Base-by-base conservation (phyloP, 495 filamentous ascomycete genomes). In the Penicillium waksmanii region DNA sequence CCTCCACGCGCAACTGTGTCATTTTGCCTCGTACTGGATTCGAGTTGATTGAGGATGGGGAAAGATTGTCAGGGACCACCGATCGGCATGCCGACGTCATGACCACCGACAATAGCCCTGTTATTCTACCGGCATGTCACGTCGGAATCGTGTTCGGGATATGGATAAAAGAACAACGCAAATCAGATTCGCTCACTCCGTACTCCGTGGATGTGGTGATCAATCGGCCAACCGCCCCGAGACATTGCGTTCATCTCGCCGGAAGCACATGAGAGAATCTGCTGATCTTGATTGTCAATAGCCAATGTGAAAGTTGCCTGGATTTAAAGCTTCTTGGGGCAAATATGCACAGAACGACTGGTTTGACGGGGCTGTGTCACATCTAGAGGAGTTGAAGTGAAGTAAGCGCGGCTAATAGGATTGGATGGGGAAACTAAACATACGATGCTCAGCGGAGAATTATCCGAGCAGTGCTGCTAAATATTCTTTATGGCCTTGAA, bases 21-120 rank as follows among this genome's bases (percentile, higher is more conserved):
- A 31, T 31, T 6, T 31, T 9, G 27, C 27, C 6, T 31, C 27
- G 4, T 31, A 9, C 10, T 38, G 36, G 11, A 3, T 9, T 44
- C 42, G 17, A 9, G 3, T 18, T 44, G 9, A 44, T 43, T 12
- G n/a, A 43, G 3, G 17, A 18, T 18, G 15, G 8, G 15, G 8
- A 19, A 44, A 19, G 34, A 35, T 46, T 46, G 55, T 13, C 31
- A 44, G 55, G 46, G 33, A 46, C 49, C 38, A 15, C 36, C 43
- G 50, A 64, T 68, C 64, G 66, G 66, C 61, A 66, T 69, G 56
- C 66, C 66, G 66, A 68, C 64, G 63, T 69, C 66, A 69, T 69
- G 47, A 5, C 17, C 42, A 56, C 35, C 19, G 42, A 18, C 12
- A 33, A 47, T 23, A 21, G n/a, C 19, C 19, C 51, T 40, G n/a